Evolutionary conservation across 2,329 filamentous ascomycete genomes (phyloP), one percentile per base, ranked within the genome.

Genomic region (Setomelanomma holmii): DNA sequence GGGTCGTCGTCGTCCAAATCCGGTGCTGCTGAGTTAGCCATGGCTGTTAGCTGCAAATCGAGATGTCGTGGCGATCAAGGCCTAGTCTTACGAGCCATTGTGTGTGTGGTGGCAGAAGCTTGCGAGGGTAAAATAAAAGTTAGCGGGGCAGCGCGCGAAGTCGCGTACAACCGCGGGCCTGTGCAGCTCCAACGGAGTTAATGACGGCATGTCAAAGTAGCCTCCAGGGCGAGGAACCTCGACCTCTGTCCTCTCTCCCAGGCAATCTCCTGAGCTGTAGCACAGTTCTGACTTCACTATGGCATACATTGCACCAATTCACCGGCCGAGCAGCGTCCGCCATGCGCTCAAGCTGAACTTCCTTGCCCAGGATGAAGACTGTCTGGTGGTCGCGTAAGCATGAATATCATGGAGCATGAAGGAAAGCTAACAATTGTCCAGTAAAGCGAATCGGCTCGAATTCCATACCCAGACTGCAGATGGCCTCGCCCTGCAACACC

Each of bases 281-380:
- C 41, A 8, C 8, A 30, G 6, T 34, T 23, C 7, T 21, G 10
- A 24, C 30, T 40, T 30, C 58, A 69, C 34, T 53, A 99, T 99
- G 95, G 90, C 95, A 45, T 99, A 98, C 75, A 81, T 99, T 68
- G 92, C 91, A 56, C 93, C 95, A 34, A 95, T 99, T 51, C 95
- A 99, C 75, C 85, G 88, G 66, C 89, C 95, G 20, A 97, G 91
- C 74, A 96, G 91, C 79, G 87, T 97, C 59, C 87, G 93, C 49
- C 90, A 96, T 83, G 93, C 93, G 12, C 75, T 98, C 61, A 90
- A 89, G 70, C 83, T 93, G 55, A 87, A 86, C 64, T 88, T 98
- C 65, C 80, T 96, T 45, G 83, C 85, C 38, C 78, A 85, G 4
- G 85, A 90, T 44, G 86, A 92, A 55, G 89, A 96, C 66, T 92